Base-by-base conservation (phyloP, 2,329 filamentous ascomycete genomes). In the Pseudovirgaria hyperparasitica region DNA sequence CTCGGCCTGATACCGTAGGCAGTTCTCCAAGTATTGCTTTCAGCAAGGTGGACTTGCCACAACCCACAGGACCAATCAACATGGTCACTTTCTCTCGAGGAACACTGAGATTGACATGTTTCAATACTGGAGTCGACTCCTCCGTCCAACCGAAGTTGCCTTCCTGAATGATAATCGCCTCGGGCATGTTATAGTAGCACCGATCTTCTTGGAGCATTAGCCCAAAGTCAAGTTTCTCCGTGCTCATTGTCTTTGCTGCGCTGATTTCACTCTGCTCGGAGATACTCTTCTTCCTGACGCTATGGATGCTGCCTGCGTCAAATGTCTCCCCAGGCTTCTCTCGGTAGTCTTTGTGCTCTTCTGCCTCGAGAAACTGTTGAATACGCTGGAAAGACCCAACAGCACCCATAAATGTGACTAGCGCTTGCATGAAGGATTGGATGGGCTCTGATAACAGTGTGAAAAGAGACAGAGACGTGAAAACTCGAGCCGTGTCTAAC, bases 41-140 rank as follows among this genome's bases (percentile, higher is more conserved):
- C 11, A 50, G 38, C 27, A 70, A 39, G 4, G 63, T 65, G 12
- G 64, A 66, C 32, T 69, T 70, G 4, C 65, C 65, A 32, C 58
- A 65, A 5, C 62, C 65, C 14, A 65, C 60, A 10, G 64, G 63
- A 10, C 63, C 64, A 29, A 66, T 50, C 7, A 67, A 39, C 41
- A 65, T 59, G 15, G 58, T 62, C 25, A 65, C 50, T 31, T 55
- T 59, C 19, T 52, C 52, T 12, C 51, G 52, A 14, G 56, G 48
- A 17, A 65, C 45, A 6, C 37, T 43, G 18, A 64, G 36, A 6
- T 48, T 54, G 29, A 65, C 54, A 10, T 48, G 43, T 19, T 57
- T 54, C 21, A 66, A 35, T 26, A 28, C 28, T 2, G 62, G 46
- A 4, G 51, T 46, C 23, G 57, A 54, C 13, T 56, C 48, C 5